Evolutionary conservation across 2,329 filamentous ascomycete genomes (phyloP).

Genomic region (Fusarium armeniacum): DNA sequence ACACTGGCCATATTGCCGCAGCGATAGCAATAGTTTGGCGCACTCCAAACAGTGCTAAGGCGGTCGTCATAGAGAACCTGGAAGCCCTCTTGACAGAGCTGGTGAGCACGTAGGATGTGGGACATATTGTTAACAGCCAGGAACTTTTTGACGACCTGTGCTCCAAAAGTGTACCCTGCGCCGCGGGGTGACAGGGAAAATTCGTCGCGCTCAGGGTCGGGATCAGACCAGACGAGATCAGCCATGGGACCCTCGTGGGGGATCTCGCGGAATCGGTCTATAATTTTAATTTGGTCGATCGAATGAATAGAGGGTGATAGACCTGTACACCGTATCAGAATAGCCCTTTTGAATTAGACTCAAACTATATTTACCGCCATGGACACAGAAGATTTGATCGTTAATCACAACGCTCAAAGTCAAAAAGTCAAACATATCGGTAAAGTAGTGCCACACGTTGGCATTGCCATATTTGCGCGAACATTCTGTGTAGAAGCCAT

Average conservation of each 20-base stretch:
- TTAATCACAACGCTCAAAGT: conserved; percentile 98
- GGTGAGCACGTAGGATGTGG: conserved; percentile 97
- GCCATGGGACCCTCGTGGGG: conserved; percentile 99
- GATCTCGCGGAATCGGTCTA: conserved; percentile 98
- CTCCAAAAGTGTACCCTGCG: conserved; percentile 96
- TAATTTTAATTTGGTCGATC: conserved; percentile 99
- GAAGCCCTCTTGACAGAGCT: conserved; percentile 97
- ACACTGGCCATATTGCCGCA: conserved; percentile 99
- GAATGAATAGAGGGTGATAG: conserved; percentile 93
- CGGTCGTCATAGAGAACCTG: conserved; percentile 96
- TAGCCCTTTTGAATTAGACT: not conserved
- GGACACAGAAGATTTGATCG: conserved; percentile 98
- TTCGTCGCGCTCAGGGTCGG: conserved; percentile 96
- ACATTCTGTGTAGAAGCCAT: conserved; percentile 99
- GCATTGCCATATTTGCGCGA: conserved; percentile 98
- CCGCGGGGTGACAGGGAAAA: conserved; percentile 94
- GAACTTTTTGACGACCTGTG: conserved; percentile 98
- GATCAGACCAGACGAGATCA: conserved; percentile 98
- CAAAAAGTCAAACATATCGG: conserved; percentile 99
- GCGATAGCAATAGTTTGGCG: conserved; percentile 94
- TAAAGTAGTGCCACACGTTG: conserved; percentile 99
- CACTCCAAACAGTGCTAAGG: conserved; percentile 97
- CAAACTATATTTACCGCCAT: conserved; percentile 73
- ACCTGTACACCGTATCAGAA: conserved; percentile 60
- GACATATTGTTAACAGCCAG: conserved; percentile 97